These are phyloP conservation scores for Chrysopogon serrulatus DNA, from an alignment of 176 grass and related monocot species.

Conservation along the genomic window DNA sequence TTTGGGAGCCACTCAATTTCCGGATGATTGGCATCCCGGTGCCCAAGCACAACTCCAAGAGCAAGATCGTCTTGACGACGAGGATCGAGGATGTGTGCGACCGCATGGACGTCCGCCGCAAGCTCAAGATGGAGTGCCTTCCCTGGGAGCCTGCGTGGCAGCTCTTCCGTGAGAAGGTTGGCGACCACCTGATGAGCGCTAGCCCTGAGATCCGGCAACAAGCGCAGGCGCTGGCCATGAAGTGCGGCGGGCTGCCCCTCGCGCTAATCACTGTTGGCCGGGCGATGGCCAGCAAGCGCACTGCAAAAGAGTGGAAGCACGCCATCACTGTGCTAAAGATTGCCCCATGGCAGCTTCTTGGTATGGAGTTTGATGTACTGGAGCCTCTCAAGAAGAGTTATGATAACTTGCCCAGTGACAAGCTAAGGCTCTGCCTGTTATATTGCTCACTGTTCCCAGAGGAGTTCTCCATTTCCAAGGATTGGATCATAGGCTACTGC, in stretches of 20 bases:
- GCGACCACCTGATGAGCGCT: constrained; percentile 45
- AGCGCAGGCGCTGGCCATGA: constrained; percentile 42
- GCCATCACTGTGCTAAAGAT: constrained; percentile 73
- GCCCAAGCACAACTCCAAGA: constrained; percentile 54
- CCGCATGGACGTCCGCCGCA: constrained; percentile 73
- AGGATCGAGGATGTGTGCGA: constrained; percentile 90
- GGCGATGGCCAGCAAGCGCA: constrained; percentile 85
- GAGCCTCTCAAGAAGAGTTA: constrained; percentile 71
- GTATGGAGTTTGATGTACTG: constrained; percentile 69
- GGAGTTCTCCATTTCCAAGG: constrained; percentile 79
- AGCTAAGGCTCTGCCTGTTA: constrained; percentile 63
- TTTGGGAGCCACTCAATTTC: constrained; percentile 89
- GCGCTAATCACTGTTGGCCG: constrained; percentile 75
- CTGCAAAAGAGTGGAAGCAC: constrained; percentile 82
- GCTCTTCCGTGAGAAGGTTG: constrained; percentile 76
- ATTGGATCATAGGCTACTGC: constrained; percentile 88
- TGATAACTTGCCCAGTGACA: constrained; percentile 65
- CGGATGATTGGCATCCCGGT: constrained; percentile 64
- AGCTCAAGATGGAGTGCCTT: constrained; percentile 80
- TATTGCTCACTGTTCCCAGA: constrained; percentile 84
- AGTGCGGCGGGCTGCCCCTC: constrained; percentile 74
- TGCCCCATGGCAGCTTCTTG: constrained; percentile 81
- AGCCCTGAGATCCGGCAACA: constrained; percentile 46
- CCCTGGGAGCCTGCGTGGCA: constrained; percentile 59
- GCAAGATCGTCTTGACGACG: constrained; percentile 84